Conservation (phyloP, 345 rosid species). For the Populus deltoides region DNA sequence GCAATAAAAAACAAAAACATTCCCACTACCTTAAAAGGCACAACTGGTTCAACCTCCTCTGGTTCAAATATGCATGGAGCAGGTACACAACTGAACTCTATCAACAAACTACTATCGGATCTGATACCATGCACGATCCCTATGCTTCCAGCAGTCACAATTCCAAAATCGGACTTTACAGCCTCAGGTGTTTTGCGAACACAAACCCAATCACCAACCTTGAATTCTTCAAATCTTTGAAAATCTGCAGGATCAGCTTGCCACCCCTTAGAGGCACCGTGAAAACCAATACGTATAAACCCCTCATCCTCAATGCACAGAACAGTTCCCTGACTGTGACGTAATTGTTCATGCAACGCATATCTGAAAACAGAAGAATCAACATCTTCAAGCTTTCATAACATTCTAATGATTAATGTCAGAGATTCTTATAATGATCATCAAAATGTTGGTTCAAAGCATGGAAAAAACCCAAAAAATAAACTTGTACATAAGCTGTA, state of each 20-base stretch:
- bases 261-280: slow-evolving; percentile 99
- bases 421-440: not conserved
- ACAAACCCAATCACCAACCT: slow-evolving; percentile 99
- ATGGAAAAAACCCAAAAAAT: too few relatives aligned
- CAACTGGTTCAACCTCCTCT: slow-evolving; percentile 88
- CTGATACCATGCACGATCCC: slow-evolving; percentile 90
- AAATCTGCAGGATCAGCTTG: slow-evolving; percentile 99
- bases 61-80: slow-evolving; percentile 98
- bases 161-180: slow-evolving; percentile 92
- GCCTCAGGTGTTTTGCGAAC: slow-evolving; percentile 88
- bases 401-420: not conserved
- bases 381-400: not conserved
- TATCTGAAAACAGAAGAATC: slow-evolving; percentile 47
- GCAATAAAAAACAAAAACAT: not conserved
- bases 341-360: slow-evolving; percentile 93
- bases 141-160: slow-evolving; percentile 93
- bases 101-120: slow-evolving; percentile 88
- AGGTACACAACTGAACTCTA: slow-evolving; percentile 85
- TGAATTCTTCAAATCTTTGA: slow-evolving; percentile 99
- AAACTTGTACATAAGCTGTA: too few relatives aligned
- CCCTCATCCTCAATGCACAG: slow-evolving; percentile 98
- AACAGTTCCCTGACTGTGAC: slow-evolving; percentile 91
- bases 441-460: too few relatives aligned
- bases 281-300: slow-evolving; percentile 97
- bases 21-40: slow-evolving; percentile 72